Evolutionary conservation across 2,329 filamentous ascomycete species (phyloP).

Genomic region (Xylariaceae sp.): DNA sequence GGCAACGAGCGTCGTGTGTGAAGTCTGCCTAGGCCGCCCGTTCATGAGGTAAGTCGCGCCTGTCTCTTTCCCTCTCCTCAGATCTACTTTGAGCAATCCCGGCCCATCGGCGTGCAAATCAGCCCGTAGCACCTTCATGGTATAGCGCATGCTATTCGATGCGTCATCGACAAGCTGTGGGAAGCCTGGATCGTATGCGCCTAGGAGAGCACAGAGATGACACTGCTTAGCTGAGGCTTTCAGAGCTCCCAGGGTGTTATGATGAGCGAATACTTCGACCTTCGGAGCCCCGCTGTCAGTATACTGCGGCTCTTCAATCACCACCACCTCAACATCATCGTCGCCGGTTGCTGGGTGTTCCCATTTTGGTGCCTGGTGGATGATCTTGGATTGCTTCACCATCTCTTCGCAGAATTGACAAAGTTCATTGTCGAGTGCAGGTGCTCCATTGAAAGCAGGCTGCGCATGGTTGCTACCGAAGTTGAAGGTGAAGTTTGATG

Average conservation of each 20-base stretch:
- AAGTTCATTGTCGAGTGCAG: neutral
- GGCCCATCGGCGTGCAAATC: neutral
- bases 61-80: neutral
- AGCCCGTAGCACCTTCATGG: neutral
- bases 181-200: neutral
- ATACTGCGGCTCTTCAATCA: neutral
- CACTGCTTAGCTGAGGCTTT: neutral
- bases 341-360: neutral
- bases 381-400: neutral
- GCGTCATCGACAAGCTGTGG: neutral
- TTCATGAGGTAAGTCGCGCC: neutral
- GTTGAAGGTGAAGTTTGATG: too few species aligned
- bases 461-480: too few species aligned
- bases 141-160: neutral
- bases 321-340: neutral
- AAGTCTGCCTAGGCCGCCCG: neutral
- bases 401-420: neutral
- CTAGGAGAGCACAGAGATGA: neutral
- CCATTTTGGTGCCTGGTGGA: neutral
- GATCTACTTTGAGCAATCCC: neutral
- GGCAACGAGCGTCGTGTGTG: neutral
- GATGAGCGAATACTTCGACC: neutral
- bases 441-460: too few species aligned
- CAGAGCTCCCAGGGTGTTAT: neutral
- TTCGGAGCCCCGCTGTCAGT: neutral